Conservation (phyloP, 805 yeast species). For the Candida pseudofarinosa region DNA sequence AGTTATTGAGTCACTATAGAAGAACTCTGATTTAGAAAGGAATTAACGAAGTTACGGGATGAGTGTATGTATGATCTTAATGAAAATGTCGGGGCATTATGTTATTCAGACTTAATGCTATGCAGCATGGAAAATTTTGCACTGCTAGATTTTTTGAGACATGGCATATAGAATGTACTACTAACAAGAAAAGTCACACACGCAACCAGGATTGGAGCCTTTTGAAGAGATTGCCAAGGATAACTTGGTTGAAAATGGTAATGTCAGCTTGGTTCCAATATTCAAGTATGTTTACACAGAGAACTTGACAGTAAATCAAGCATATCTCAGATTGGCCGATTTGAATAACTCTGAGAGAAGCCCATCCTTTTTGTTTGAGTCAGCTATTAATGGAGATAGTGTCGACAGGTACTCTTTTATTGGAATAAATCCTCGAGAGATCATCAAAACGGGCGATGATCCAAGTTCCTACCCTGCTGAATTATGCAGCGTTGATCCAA, state of each 20-base stretch:
- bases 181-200: conserved; percentile 16
- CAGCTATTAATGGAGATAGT: conserved; percentile 84
- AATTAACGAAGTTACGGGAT: too few species aligned
- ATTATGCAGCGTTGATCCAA: conserved; percentile 68
- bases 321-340: conserved; percentile 77
- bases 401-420: conserved; percentile 88
- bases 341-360: conserved; percentile 50
- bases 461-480: conserved; percentile 23
- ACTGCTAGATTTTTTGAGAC: not conserved
- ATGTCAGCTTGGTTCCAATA: conserved; percentile 70
- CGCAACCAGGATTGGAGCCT: conserved; percentile 36
- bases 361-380: conserved; percentile 81
- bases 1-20: not conserved
- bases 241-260: conserved; percentile 10
- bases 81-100: too few species aligned
- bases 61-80: not conserved
- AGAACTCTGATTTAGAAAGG: not conserved
- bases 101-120: too few species aligned
- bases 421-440: conserved; percentile 80
- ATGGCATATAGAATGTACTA: not conserved
- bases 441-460: conserved; percentile 77
- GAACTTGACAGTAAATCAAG: conserved; percentile 82
- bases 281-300: conserved; percentile 71
- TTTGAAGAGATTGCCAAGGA: conserved; percentile 20
- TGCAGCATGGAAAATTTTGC: too few species aligned